Conservation (phyloP, 768 basidiomycete genomes). For the Lactifluus pinguis region DNA sequence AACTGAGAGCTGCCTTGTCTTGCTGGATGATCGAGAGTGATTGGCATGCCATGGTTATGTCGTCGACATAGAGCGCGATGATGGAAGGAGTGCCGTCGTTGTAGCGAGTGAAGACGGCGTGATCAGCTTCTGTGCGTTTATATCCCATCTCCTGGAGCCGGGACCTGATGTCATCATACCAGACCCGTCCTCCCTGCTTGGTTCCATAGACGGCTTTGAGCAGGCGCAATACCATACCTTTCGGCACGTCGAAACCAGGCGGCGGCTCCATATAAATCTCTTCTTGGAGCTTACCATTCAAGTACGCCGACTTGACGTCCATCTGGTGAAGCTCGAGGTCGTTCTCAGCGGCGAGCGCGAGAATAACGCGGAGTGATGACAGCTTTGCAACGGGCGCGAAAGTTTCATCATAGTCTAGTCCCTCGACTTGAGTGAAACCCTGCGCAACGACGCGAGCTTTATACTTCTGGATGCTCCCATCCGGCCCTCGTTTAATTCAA, state of each 20-base stretch:
- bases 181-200: too few relatives aligned
- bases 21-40: too few relatives aligned
- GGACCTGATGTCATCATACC: too few relatives aligned
- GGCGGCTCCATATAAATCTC: not conserved
- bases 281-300: not conserved
- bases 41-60: not conserved
- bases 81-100: constrained; percentile 1
- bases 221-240: not conserved
- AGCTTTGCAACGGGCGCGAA: constrained; percentile 12
- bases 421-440: constrained; percentile 30
- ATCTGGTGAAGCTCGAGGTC: too few relatives aligned
- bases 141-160: not conserved
- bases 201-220: not conserved
- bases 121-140: not conserved
- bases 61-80: not conserved
- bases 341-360: too few relatives aligned
- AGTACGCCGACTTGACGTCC: not conserved
- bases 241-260: not conserved
- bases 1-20: too few relatives aligned
- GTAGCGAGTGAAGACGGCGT: not conserved
- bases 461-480: constrained; percentile 25
- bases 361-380: constrained; percentile 1
- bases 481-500: constrained; percentile 25
- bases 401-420: constrained; percentile 25
- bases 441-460: constrained; percentile 32